Conservation (phyloP, 1,284 basidiomycete species). For the Fomitopsis pinicola region DNA sequence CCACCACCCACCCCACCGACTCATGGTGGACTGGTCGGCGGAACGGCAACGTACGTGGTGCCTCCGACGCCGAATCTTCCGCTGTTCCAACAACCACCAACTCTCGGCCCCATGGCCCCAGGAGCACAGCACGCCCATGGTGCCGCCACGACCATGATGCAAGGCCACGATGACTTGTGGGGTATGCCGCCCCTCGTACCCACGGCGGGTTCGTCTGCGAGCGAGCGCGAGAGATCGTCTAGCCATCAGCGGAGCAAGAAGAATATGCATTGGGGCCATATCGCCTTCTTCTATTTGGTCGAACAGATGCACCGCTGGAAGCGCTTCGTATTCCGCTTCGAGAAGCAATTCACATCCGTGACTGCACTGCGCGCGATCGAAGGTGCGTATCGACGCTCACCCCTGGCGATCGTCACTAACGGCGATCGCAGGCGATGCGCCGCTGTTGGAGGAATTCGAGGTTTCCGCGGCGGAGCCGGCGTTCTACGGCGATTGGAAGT, state of each 20-base stretch:
- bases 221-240: neutral
- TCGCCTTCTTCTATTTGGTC: conserved; percentile 70
- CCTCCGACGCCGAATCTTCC: conserved; percentile 13
- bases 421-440: conserved; percentile 52
- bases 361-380: conserved; percentile 62
- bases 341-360: conserved; percentile 68
- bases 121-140: neutral
- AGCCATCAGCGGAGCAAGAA: conserved; percentile 26
- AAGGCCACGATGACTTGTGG: conserved; percentile 13
- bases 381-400: conserved; percentile 38
- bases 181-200: conserved; percentile 15
- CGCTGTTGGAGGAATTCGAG: conserved; percentile 69
- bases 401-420: neutral
- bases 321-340: conserved; percentile 72
- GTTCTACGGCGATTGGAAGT: conserved; percentile 61
- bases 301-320: conserved; percentile 78
- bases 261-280: conserved; percentile 70
- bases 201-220: conserved; percentile 8
- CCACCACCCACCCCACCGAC: conserved; percentile 12
- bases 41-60: conserved; percentile 11
- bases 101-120: neutral
- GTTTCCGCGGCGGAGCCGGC: conserved; percentile 64
- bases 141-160: conserved; percentile 2
- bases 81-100: conserved; percentile 9
- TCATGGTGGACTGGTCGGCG: conserved; percentile 10